phyloP scores from a whole-genome alignment of 2,329 filamentous ascomycete genomes.

The Neofusicoccum ribis region DNA sequence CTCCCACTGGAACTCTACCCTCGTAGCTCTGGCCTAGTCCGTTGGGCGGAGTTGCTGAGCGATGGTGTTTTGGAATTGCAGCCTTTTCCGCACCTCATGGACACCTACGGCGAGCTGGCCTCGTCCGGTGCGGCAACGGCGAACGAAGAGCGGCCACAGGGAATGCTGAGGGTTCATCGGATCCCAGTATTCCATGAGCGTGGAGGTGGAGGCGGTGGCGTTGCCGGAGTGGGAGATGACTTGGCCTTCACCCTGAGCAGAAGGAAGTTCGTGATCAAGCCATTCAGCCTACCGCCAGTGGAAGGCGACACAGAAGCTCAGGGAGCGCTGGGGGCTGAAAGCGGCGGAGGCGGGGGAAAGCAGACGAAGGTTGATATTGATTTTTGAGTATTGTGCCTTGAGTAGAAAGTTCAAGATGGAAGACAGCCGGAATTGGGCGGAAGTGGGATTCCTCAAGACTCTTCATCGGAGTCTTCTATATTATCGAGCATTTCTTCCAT shows the following conservation, averaged over 20 bases:
- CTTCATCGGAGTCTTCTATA: conserved; percentile 26
- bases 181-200: conserved; percentile 85
- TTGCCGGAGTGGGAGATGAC: conserved; percentile 69
- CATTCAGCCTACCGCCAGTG: conserved; percentile 84
- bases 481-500: conserved; percentile 59
- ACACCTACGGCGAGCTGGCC: conserved; percentile 48
- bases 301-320: conserved; percentile 71
- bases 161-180: conserved; percentile 79
- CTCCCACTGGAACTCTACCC: conserved; percentile 80
- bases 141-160: conserved; percentile 77
- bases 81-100: conserved; percentile 61
- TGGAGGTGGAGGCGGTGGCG: conserved; percentile 72
- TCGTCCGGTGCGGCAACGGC: conserved; percentile 53
- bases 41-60: conserved; percentile 81
- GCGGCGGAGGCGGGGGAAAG: conserved; percentile 54
- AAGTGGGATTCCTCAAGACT: not conserved
- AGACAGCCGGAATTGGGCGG: not conserved
- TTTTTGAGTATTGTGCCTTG: conserved; percentile 54
- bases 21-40: conserved; percentile 70
- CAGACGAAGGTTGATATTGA: conserved; percentile 61
- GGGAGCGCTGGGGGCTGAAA: conserved; percentile 38
- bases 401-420: conserved; percentile 23
- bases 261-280: conserved; percentile 79
- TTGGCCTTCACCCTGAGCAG: conserved; percentile 87
- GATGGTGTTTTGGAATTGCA: conserved; percentile 88